Percentiles rank a stretch among this genome's conserved stretches.
Evolutionary conservation across 768 basidiomycete species (phyloP).

Genomic region (Mycena haematopus): DNA sequence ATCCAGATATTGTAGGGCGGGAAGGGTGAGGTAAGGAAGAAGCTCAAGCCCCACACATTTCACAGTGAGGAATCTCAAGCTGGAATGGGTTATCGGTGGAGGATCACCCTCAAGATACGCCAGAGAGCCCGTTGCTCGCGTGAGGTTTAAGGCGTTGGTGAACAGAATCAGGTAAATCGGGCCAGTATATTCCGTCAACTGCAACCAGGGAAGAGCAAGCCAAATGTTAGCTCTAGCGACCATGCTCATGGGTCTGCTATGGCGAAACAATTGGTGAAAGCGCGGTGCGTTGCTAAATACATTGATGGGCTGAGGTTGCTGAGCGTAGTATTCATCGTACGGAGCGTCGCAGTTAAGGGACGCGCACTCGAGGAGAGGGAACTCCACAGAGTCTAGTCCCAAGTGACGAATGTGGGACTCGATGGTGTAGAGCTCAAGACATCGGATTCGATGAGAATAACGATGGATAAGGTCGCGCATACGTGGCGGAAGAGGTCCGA

Average conservation of each 20-base stretch:
- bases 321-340: neutral
- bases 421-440: neutral
- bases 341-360: neutral
- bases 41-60: neutral
- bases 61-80: neutral
- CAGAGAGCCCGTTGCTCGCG: neutral
- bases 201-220: neutral
- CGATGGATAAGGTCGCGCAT: slow-evolving; percentile 1
- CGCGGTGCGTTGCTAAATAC: neutral
- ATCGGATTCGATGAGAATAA: neutral
- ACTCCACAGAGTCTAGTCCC: neutral
- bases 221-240: neutral
- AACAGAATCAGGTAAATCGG: neutral
- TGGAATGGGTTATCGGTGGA: neutral
- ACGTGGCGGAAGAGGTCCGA: neutral
- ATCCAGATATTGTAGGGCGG: neutral
- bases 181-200: neutral
- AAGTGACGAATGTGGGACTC: neutral
- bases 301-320: neutral
- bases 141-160: neutral
- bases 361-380: neutral
- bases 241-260: neutral
- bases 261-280: neutral
- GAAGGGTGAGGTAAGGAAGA: neutral
- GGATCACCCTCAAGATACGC: neutral